Evolutionary conservation across 1,284 basidiomycete species (phyloP).

Genomic region (Boletus mariae): DNA sequence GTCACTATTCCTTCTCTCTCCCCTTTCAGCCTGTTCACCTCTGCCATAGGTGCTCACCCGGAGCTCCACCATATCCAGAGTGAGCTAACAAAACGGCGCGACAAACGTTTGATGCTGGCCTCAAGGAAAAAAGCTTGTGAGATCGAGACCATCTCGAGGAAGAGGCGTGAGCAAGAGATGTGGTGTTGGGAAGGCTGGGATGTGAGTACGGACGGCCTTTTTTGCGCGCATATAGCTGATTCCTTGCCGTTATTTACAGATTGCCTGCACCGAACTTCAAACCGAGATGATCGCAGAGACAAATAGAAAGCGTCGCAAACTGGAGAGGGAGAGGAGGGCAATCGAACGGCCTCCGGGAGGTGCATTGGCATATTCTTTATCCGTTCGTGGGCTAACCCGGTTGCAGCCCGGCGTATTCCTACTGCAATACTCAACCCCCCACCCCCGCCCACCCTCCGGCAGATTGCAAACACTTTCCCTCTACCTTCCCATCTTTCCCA

Average conservation of each 20-base stretch:
- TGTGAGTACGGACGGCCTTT: conserved; percentile 37
- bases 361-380: conserved; percentile 28
- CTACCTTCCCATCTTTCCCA: conserved; percentile 24
- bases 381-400: conserved; percentile 2
- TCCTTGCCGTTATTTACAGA: conserved; percentile 34
- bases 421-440: conserved; percentile 40
- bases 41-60: conserved; percentile 66
- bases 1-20: conserved; percentile 37
- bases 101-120: conserved; percentile 71
- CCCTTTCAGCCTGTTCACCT: conserved; percentile 5
- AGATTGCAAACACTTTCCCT: conserved; percentile 44
- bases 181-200: conserved; percentile 77
- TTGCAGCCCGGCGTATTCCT: conserved; percentile 48
- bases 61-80: conserved; percentile 77
- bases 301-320: conserved; percentile 71
- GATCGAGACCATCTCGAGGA: conserved; percentile 51
- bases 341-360: conserved; percentile 72
- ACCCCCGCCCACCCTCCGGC: conserved; percentile 46
- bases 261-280: conserved; percentile 70
- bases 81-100: conserved; percentile 68
- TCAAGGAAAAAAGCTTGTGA: conserved; percentile 67
- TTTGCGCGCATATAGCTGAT: conserved; percentile 12
- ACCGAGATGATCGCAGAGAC: conserved; percentile 80
- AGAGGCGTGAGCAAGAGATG: conserved; percentile 57
- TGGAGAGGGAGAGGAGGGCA: conserved; percentile 78